Evolutionary conservation across 352 stramenopile species (phyloP), one percentile per base, ranked within the genome.

Genomic region (Phytophthora nicotianae): DNA sequence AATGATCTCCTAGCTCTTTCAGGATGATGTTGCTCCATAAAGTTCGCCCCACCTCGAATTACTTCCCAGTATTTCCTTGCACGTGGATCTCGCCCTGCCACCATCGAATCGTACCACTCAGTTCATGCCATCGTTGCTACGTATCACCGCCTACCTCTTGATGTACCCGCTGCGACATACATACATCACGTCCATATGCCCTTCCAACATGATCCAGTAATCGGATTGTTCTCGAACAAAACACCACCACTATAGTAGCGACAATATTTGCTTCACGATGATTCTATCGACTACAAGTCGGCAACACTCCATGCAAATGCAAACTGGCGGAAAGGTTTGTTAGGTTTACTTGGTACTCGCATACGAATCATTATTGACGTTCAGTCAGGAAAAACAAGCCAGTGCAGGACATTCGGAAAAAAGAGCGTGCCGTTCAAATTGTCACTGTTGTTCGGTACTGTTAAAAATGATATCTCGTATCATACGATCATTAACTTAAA

Each of bases 311-410:
- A 21, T 19, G 11, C 16, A 27, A 43, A 24, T 5, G 16, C n/a
- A 27, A 52, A 32, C 2, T 16, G n/a, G 5, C 13, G 11, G 2
- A 3, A 16, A 10, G 2, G 43, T 2, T 52, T 19, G 29, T 17
- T 9, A 21, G 17, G 17, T 5, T 51, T n/a, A n/a, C n/a, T n/a
- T n/a, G n/a, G 7, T 26, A 35, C 35, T 16, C 17, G 19, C 5
- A 13, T 32, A 7, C 7, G 26, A 37, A n/a, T 17, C 37, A 24
- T 49, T 29, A 23, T 41, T 33, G 23, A 62, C 33, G 54, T 62
- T 41, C 43, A 32, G 55, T 48, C 16, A 26, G 14, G 9, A 62
- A 55, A 63, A 62, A 38, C 55, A 46, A 63, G 55, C 55, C 55
- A 63, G 55, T 57, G 45, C 55, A 62, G 16, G 38, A 38, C 32